Evolutionary conservation across 306 rosid genomes (phyloP), one percentile per base, ranked within the genome.

Genomic region (Alnus rubra): DNA sequence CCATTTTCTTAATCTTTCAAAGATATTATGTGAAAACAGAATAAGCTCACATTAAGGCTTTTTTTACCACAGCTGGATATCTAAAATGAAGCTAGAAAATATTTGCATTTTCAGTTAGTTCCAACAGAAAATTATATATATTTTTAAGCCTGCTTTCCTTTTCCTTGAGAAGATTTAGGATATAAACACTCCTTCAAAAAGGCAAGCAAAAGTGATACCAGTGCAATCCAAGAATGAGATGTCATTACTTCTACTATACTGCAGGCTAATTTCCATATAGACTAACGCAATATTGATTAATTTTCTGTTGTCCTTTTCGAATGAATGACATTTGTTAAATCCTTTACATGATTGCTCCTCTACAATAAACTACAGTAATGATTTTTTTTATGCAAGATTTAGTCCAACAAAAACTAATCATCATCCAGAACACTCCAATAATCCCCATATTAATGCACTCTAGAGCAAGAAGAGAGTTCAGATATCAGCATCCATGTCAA

Each of bases 161-260:
- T 62, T 12, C n/a, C 69, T 30, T 39, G 71, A 67, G 31, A 65
- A 39, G 71, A 37, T 67, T 16, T 67, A 33, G 8, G 23, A 39
- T 18, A 16, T 48, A 39, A 4, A 37, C 37, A 63, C 69, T 63
- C 7, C 39, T 45, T 69, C 54, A 69, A 69, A 9, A 4, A n/a
- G 16, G 33, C 55, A 49, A 73, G 72, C 65, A 79, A 23, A 75
- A 33, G 23, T 35, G 59, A 70, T 62, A 23, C 19, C 37, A 0
- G 75, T 3, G 30, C 49, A 55, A 72, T 28, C 45, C 37, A 70
- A 83, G 58, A 49, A 73, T 56, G 23, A 59, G 60, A 69, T 69
- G 73, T 35, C 64, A 44, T 71, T 50, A 74, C 10, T 37, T 31
- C 58, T 3, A 52, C 4, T 18, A 69, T 39, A 78, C 44, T 58